Base-by-base conservation (phyloP, 1,284 basidiomycete genomes). In the Coriolopsis trogii region DNA sequence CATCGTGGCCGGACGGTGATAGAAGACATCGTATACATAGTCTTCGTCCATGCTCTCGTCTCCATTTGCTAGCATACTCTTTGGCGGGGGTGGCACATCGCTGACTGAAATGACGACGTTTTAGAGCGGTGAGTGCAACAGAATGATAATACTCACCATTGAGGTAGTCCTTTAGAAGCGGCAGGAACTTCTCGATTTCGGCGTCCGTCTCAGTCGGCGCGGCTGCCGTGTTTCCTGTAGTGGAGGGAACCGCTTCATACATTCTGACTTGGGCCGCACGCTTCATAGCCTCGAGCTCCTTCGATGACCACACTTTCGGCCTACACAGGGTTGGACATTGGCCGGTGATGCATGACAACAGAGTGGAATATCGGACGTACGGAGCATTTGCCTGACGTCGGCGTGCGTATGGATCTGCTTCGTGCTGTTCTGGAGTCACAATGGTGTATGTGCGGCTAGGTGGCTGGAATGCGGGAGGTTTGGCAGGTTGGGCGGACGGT, bases 1-100 rank as follows among this genome's bases (percentile, higher is more conserved):
- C 38, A 79, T 66, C 6, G 79, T 76, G 15, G 77, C 75, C 1
- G 83, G 82, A 16, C 81, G 75, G 56, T 84, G 84, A 58, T 87
- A 90, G 64, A 90, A 91, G 15, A 91, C 79, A 62, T 91, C 89
- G 79, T 84, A 91, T 23, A 91, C 88, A 61, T 88, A 91, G 57
- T 90, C 88, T 15, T 70, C 70, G 13, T 67, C 62, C 29, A 46
- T 58, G 31, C 42, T 21, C 15, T 60, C 51, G 12, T 23, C 34
- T 29, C 36, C 50, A 23, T 42, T 51, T n/a, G 51, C 40, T 3
- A 48, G 30, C 20, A 42, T 49, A 3, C 59, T 50, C 2, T 62
- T 39, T 7, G 61, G 41, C 0, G 51, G 52, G 10, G 64, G 41
- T 6, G 61, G 21, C 8, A 62, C 44, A 3, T 59, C 59, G 44